Evolutionary conservation across 176 grass and related monocot species (phyloP).

Genomic region (Olyra latifolia): DNA sequence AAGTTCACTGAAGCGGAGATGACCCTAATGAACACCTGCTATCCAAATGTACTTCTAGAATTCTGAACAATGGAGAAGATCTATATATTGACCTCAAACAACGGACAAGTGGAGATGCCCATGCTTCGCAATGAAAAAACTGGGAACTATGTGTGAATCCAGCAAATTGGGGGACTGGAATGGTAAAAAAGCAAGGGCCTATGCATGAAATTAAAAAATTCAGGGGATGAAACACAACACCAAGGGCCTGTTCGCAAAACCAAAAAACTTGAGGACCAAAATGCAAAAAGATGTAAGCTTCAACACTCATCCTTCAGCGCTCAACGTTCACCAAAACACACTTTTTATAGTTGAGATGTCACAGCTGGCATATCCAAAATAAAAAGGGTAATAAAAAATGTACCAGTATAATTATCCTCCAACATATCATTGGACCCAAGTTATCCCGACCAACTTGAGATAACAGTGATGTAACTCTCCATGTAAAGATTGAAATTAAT

Average conservation of each 20-base stretch:
- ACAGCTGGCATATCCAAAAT: background rate
- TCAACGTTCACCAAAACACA: too few species aligned
- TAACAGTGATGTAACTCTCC: constrained; percentile 21
- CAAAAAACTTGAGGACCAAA: too few species aligned
- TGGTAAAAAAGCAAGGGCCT: too few species aligned
- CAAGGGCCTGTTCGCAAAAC: too few species aligned
- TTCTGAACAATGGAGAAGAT: constrained; percentile 6
- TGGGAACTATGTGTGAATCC: too few species aligned
- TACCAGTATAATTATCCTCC: background rate
- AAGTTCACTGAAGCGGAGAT: background rate
- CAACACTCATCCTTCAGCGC: too few species aligned
- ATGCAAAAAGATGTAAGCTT: too few species aligned
- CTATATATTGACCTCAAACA: background rate
- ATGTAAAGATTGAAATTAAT: constrained; percentile 27
- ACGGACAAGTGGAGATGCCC: background rate
- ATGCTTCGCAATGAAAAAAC: too few species aligned
- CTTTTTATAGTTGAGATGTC: background rate
- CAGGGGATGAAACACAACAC: too few species aligned
- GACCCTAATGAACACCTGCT: background rate
- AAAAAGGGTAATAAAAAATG: background rate
- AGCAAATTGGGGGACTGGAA: too few species aligned
- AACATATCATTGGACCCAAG: background rate
- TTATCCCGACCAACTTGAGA: constrained; percentile 11
- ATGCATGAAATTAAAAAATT: too few species aligned
- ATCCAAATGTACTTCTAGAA: background rate